Evolutionary conservation across 495 filamentous ascomycete species (phyloP).

Genomic region (Aspergillus indologenus): DNA sequence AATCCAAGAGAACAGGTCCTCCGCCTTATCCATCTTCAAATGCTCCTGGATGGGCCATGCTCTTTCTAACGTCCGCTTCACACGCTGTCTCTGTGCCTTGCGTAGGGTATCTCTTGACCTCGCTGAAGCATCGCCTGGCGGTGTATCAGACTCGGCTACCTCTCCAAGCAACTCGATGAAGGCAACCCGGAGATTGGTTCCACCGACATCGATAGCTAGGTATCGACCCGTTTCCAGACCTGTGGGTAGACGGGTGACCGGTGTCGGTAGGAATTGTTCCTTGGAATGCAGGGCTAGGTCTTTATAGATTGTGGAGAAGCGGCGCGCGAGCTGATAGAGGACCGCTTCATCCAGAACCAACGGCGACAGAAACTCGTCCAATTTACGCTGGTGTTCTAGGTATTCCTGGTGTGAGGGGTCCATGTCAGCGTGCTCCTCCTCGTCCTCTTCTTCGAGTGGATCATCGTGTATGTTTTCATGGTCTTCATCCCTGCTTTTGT

Average conservation of each 20-base stretch:
- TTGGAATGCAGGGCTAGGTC: conserved; percentile 61
- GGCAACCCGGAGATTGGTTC: conserved; percentile 75
- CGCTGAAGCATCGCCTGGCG: conserved; percentile 34
- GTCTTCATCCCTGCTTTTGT: conserved; percentile 37
- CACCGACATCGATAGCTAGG: conserved; percentile 77
- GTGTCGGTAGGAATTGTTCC: conserved; percentile 75
- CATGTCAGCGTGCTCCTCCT: conserved; percentile 36
- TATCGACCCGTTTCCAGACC: conserved; percentile 65
- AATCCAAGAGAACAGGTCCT: conserved; percentile 77
- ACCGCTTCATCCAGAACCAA: conserved; percentile 40
- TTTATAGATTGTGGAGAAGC: conserved; percentile 59
- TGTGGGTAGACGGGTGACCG: conserved; percentile 67
- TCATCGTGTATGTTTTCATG: conserved; percentile 37
- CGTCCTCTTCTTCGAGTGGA: conserved; percentile 35
- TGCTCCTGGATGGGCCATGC: conserved; percentile 78
- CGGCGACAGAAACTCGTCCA: conserved; percentile 42
- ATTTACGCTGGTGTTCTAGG: conserved; percentile 29
- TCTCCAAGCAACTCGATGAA: conserved; percentile 68
- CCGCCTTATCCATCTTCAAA: conserved; percentile 71
- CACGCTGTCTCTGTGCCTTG: conserved; percentile 47
- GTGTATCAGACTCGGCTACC: conserved; percentile 34
- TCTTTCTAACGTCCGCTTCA: conserved; percentile 61
- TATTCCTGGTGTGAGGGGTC: conserved; percentile 33
- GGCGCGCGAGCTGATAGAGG: conserved; percentile 58
- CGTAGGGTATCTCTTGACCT: conserved; percentile 41